Percentiles rank a stretch among this genome's conserved stretches.
Conservation (phyloP, 805 yeast genomes). For the Saturnispora serradocipensis region DNA sequence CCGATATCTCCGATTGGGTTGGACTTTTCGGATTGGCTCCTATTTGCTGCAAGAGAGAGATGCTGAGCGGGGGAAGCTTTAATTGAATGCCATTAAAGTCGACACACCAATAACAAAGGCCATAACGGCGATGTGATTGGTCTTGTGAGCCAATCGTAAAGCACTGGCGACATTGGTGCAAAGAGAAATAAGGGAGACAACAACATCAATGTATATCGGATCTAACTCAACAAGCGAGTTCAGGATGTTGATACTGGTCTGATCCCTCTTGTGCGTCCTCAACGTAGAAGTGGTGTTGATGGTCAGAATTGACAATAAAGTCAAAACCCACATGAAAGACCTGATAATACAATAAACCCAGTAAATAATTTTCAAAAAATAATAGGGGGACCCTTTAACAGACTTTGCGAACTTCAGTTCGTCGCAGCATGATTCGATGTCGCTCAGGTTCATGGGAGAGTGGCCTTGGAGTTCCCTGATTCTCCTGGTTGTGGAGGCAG, state of each 20-base stretch:
- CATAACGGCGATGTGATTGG: background rate
- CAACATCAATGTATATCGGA: background rate
- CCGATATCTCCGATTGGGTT: conserved; percentile 3
- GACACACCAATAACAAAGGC: background rate
- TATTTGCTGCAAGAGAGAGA: background rate
- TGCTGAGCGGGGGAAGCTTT: background rate
- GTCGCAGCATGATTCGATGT: background rate
- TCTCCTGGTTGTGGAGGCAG: background rate
- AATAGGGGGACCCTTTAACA: background rate
- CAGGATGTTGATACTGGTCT: background rate
- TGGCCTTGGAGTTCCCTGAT: background rate
- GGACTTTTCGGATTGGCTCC: background rate
- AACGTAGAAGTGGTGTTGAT: background rate
- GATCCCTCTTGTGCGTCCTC: conserved; percentile 2
- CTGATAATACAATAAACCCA: conserved; percentile 6
- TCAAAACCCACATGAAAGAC: conserved; percentile 3
- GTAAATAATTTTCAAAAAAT: background rate
- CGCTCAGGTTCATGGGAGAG: background rate
- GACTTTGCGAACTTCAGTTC: background rate
- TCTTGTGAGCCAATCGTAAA: background rate
- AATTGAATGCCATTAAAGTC: conserved; percentile 3
- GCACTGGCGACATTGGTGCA: background rate
- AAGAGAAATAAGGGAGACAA: conserved; percentile 1
- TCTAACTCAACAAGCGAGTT: background rate
- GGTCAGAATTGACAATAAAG: background rate